Percentiles rank a stretch among this genome's conserved stretches.
Conservation (phyloP, 2,329 filamentous ascomycete genomes). For the Rachicladosporium sp. region DNA sequence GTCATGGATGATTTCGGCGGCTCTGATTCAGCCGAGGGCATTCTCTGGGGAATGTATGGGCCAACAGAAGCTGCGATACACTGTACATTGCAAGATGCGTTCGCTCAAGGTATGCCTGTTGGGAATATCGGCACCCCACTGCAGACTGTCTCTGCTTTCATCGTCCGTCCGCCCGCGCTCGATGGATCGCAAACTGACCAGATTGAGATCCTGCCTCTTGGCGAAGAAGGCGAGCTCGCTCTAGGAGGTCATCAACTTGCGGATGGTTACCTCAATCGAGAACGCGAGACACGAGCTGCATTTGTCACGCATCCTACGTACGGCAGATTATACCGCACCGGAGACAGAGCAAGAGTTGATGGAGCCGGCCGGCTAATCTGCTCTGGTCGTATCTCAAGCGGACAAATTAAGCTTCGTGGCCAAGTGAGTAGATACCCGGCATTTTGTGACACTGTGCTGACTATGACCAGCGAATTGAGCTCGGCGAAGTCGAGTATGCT, state of each 20-base stretch:
- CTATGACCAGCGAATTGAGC: slow-evolving; percentile 43
- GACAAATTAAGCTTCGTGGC: slow-evolving; percentile 77
- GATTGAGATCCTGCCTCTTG: slow-evolving; percentile 45
- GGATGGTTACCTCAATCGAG: slow-evolving; percentile 67
- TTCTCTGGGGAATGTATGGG: slow-evolving; percentile 88
- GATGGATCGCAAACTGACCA: slow-evolving; percentile 4
- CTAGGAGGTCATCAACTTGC: slow-evolving; percentile 73
- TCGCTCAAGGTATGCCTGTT: slow-evolving; percentile 44
- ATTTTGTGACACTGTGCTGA: background rate
- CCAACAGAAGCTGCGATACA: slow-evolving; percentile 89
- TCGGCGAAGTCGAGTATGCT: slow-evolving; percentile 54
- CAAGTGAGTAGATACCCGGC: slow-evolving; percentile 64
- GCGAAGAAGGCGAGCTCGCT: slow-evolving; percentile 65
- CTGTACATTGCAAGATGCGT: slow-evolving; percentile 61
- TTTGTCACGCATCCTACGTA: slow-evolving; percentile 55
- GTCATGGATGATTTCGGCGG: slow-evolving; percentile 73
- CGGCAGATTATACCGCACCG: slow-evolving; percentile 69
- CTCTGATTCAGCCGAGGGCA: slow-evolving; percentile 38
- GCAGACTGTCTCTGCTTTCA: slow-evolving; percentile 66
- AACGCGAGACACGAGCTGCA: slow-evolving; percentile 57
- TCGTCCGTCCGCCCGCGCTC: slow-evolving; percentile 41
- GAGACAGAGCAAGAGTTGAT: slow-evolving; percentile 64
- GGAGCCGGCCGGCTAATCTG: slow-evolving; percentile 65
- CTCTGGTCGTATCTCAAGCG: slow-evolving; percentile 63
- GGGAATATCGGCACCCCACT: slow-evolving; percentile 67